A percentile compares a stretch with the other conserved stretches of the same genome.
Evolutionary conservation across 371 early-diverging fungal species (phyloP).

Genomic region (Smittium mucronatum): DNA sequence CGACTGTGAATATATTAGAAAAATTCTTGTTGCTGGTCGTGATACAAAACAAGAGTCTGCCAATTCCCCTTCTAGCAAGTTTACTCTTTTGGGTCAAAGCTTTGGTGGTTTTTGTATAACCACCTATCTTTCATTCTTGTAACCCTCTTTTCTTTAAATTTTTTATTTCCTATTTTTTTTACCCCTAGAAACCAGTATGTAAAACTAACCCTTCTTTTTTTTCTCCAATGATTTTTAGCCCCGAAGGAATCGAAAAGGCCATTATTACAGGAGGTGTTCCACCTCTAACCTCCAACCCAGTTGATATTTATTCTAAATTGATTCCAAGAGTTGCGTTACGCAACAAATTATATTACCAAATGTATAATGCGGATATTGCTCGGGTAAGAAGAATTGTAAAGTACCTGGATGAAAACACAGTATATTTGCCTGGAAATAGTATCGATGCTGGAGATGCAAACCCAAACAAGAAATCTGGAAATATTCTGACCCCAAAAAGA

Average conservation of each 20-base stretch:
- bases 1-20: slow-evolving; percentile 53
- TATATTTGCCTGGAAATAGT: slow-evolving; percentile 38
- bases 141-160: not conserved
- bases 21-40: slow-evolving; percentile 34
- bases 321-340: slow-evolving; percentile 46
- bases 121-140: slow-evolving; percentile 50
- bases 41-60: slow-evolving; percentile 1
- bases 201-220: no score
- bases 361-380: slow-evolving; percentile 45
- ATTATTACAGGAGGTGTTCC: slow-evolving; percentile 64
- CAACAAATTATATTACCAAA: slow-evolving; percentile 49
- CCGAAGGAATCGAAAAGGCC: slow-evolving; percentile 46
- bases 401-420: slow-evolving; percentile 35
- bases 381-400: slow-evolving; percentile 46
- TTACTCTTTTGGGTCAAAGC: slow-evolving; percentile 50
- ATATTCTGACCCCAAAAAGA: slow-evolving; percentile 47
- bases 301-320: slow-evolving; percentile 45
- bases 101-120: slow-evolving; percentile 62
- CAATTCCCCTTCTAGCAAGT: slow-evolving; percentile 24
- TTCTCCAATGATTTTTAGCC: slow-evolving; percentile 27
- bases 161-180: not conserved
- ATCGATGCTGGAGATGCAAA: not conserved
- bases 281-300: slow-evolving; percentile 46
- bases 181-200: not conserved
- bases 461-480: slow-evolving; percentile 25